Base-by-base conservation (phyloP, 352 stramenopile genomes). In the Globisporangium echinulatum region DNA sequence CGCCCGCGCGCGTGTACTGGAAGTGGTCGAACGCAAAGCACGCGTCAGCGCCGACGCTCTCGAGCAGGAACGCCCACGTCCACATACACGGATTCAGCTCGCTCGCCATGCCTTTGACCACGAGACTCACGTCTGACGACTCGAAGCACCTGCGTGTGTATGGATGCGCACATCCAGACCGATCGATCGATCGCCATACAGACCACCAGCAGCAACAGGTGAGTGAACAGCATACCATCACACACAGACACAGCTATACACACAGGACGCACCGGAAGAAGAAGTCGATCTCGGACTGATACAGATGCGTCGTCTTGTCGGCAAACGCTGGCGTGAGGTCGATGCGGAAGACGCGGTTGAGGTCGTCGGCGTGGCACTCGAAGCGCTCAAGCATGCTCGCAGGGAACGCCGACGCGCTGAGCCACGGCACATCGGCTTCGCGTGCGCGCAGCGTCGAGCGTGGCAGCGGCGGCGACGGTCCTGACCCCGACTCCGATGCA, bases 41-140 rank as follows among this genome's bases (percentile, higher is more conserved):
- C 9, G 78, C 77, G 49, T 88, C 77, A 40, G 72, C 81, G 17
- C 80, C 77, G 49, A 80, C 90, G 61, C 80, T 88, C 65, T 92
- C 79, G 17, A 92, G 64, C 55, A 92, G 85, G 56, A 90, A 92
- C 5, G 82, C 76, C 79, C 79, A 92, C 10, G 77, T 75, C 82
- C 82, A 92, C 43, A 92, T 83, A 60, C 89, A 89, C 71, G 82
- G 79, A 56, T 88, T 92, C 54, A 92, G 63, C 48, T 89, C 79
- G 54, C 78, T 92, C 15, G 71, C 76, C 78, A 92, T 90, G 37
- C 82, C 82, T 56, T 92, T 92, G 36, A 92, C 78, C 13, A 89
- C 75, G 11, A 92, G 61, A 47, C 77, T 92, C 40, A 88, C 82
- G 51, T 87, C 79, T n/a, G 82, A 69, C 14, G 79, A 89, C 56